Evolutionary conservation across 2,329 filamentous ascomycete species (phyloP).

Genomic region (Colletotrichum sp.): DNA sequence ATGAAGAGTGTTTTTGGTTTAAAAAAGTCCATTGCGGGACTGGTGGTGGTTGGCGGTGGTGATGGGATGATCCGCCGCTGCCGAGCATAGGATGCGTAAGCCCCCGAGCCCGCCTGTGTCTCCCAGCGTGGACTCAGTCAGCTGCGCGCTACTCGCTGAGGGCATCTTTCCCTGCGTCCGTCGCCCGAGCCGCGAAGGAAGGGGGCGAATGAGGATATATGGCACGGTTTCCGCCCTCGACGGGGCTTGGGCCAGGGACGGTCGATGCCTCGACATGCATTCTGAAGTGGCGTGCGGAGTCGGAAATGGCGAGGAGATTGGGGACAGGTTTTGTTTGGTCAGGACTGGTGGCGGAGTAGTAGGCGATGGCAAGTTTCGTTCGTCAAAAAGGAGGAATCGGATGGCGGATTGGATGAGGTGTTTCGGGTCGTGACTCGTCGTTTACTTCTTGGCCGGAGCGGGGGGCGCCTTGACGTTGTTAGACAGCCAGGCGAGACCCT

Average conservation of each 20-base stretch:
- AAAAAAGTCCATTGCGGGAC: neutral
- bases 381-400: neutral
- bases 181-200: neutral
- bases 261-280: neutral
- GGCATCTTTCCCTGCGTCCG: constrained; percentile 2
- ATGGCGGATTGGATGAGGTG: neutral
- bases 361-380: neutral
- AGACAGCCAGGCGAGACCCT: constrained; percentile 83
- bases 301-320: neutral
- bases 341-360: neutral
- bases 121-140: neutral
- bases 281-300: neutral
- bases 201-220: neutral
- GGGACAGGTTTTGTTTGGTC: neutral
- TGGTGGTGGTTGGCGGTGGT: neutral
- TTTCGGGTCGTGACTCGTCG: constrained; percentile 1
- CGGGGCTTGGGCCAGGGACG: neutral
- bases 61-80: neutral
- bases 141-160: neutral
- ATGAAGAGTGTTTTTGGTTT: neutral
- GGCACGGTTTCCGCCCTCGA: neutral
- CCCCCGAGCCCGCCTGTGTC: neutral
- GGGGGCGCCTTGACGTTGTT: constrained; percentile 79
- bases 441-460: constrained; percentile 59
- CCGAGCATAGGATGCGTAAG: neutral